phyloP scores from a whole-genome alignment of 441 rosid genomes.

The Adansonia rubrostipa region DNA sequence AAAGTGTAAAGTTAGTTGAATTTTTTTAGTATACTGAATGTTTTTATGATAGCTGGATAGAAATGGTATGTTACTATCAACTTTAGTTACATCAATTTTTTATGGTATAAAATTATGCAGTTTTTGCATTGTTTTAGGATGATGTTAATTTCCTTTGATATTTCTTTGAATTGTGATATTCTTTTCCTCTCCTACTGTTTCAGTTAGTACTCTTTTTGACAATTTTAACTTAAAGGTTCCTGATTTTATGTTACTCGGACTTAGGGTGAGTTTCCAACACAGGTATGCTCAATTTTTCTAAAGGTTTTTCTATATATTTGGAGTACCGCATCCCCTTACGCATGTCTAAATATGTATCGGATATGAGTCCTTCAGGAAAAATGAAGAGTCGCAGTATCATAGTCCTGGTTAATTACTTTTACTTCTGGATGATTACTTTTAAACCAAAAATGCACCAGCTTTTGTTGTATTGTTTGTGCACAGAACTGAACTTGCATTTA shows the following conservation, averaged over 20 bases:
- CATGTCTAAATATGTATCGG: no score
- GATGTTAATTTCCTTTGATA: neutral
- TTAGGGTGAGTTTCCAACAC: no score
- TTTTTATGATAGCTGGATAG: constrained; percentile 14
- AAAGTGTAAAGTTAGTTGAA: constrained; percentile 20
- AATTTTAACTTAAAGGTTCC: neutral
- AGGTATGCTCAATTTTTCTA: no score
- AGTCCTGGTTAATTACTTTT: no score
- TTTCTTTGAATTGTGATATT: constrained; percentile 11
- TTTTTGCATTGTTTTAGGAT: constrained; percentile 8
- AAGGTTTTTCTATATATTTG: no score
- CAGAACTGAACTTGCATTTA: no score
- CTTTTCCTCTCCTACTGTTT: neutral
- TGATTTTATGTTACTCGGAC: neutral
- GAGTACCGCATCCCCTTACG: no score
- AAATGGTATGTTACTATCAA: constrained; percentile 15
- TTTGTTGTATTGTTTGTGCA: neutral
- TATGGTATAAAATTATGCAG: constrained; percentile 12
- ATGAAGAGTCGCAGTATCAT: no score
- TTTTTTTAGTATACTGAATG: constrained; percentile 11
- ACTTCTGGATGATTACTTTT: neutral
- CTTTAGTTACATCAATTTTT: neutral
- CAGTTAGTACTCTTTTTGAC: neutral
- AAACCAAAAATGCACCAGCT: neutral
- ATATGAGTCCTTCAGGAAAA: no score